phyloP scores from a whole-genome alignment of 73 alveolate species.

The Paramecium sonneborni region DNA sequence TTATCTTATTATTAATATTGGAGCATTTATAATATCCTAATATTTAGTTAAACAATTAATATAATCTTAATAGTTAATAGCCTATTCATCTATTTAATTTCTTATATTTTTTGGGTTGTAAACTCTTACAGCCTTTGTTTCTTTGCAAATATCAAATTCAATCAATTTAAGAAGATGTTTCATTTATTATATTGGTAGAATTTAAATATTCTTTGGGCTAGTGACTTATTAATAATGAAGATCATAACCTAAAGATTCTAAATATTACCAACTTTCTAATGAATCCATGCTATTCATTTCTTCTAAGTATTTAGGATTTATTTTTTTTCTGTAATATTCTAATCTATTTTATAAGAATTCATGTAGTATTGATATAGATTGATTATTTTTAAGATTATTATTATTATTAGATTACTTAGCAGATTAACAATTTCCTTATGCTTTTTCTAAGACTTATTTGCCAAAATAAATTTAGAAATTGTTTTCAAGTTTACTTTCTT shows the following conservation, averaged over 20 bases:
- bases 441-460: neutral
- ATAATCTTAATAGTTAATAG: slow-evolving; percentile 37
- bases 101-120: slow-evolving; percentile 73
- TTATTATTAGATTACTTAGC: too few species aligned
- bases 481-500: neutral
- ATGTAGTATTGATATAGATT: neutral
- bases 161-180: slow-evolving; percentile 66
- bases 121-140: slow-evolving; percentile 72
- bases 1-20: neutral
- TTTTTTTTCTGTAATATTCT: neutral
- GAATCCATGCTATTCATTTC: neutral
- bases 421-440: too few species aligned
- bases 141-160: slow-evolving; percentile 79
- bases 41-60: neutral
- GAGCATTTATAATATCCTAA: neutral
- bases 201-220: slow-evolving; percentile 32
- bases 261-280: slow-evolving; percentile 55
- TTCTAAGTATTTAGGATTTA: neutral
- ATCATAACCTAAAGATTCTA: slow-evolving; percentile 80
- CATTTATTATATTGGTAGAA: neutral
- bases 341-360: neutral
- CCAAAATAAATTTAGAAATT: neutral
- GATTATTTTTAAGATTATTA: too few species aligned
- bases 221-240: slow-evolving; percentile 64
- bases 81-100: slow-evolving; percentile 3